Evolutionary conservation across 331 rosid genomes (phyloP), one percentile per base, ranked within the genome.

Genomic region (Prunus yedoensis): DNA sequence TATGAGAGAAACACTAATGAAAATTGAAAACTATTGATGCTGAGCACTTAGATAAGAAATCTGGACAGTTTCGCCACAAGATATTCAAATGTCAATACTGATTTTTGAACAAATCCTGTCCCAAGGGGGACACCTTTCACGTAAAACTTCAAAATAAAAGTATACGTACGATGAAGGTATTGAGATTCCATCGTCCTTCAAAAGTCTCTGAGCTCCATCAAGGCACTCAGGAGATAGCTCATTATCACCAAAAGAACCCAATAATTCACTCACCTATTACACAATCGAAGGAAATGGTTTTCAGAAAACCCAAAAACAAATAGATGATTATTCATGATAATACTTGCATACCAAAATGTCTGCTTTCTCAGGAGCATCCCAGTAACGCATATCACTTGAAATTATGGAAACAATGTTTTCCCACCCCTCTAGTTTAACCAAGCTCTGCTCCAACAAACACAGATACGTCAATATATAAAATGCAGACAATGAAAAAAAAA

Each of bases 201-300:
- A 60, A 82, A 92, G 90, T 47, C 92, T 80, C 81, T 94, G 91
- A 43, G 99, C 99, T 79, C 99, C 99, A 88, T 94, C 99, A 84
- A 94, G 97, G 81, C 99, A 94, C 88, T 94, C 99, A 0, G 99
- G 99, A 73, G 99, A 94, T 54, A 94, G 86, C 82, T 94, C 99
- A 54, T 94, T 94, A 81, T 94, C 97, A 25, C 97, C 99, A 84
- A 94, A 94, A 66, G 97, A 94, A 80, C 99, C 99, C 74, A 94
- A 80, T 86, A 94, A 80, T 84, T 94, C 99, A 76, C 99, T 94
- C 23, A 94, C 97, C 99, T 94, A 80, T 59, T 18, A 77, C 76
- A 14, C 68, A 81, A 77, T 46, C 70, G 41, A 52, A 27, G 35
- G 46, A 61, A 17, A 52, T 47, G 53, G 79, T 81, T 41, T 27